A percentile compares a stretch with the other conserved stretches of the same genome.
These are phyloP conservation scores for Panicum hallii DNA, from an alignment of 202 grass and related monocot genomes.

Conservation along the genomic window DNA sequence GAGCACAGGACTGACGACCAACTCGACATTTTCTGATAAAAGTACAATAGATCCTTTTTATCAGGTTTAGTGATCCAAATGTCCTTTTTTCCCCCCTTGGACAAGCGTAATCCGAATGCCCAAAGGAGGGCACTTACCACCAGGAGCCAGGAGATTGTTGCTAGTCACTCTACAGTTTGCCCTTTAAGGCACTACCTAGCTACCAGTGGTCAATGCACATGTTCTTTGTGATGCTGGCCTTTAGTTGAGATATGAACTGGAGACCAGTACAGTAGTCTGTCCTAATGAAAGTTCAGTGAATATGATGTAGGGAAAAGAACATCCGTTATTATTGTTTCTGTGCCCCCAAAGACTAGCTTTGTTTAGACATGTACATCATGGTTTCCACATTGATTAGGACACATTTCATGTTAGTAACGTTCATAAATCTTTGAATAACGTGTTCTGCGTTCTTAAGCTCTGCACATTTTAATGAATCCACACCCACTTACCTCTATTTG, in stretches of 20 bases:
- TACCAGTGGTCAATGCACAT: neutral
- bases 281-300: neutral
- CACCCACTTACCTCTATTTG: neutral
- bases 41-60: neutral
- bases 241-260: neutral
- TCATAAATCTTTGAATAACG: neutral
- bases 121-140: constrained; percentile 3
- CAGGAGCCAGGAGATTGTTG: neutral
- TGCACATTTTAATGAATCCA: neutral
- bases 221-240: neutral
- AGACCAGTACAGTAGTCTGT: neutral
- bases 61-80: neutral
- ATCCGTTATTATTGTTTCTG: neutral
- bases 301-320: neutral
- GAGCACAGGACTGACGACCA: neutral
- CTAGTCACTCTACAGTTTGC: constrained; percentile 2
- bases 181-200: neutral
- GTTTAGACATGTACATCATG: neutral
- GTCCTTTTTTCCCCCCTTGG: neutral
- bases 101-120: neutral
- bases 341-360: neutral
- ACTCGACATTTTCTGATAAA: constrained; percentile 16
- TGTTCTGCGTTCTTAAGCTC: neutral
- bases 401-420: neutral
- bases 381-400: neutral